Evolutionary conservation across 2,329 filamentous ascomycete genomes (phyloP), one percentile per base, ranked within the genome.

Genomic region (Aspergillus ustus): DNA sequence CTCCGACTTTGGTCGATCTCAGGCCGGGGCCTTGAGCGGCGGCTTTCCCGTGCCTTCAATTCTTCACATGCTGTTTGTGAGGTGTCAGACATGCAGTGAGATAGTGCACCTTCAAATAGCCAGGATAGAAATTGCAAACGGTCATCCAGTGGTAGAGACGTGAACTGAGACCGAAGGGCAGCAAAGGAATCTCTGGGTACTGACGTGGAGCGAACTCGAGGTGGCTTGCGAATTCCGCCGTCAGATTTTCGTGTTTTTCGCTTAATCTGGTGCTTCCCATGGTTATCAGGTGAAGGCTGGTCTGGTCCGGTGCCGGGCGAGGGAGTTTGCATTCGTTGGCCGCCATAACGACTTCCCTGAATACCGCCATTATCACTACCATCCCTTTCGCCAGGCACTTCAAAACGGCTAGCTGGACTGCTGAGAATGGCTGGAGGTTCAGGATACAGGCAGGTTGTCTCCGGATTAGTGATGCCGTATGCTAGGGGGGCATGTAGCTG

Each of bases 371-470:
- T 52, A 49, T 62, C 50, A 31, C 46, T 37, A 48, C 46, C 29
- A 22, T 37, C 43, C 46, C 52, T 51, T 62, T 31, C 28, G 51
- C 51, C 52, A 43, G 55, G 50, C 52, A 40, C 50, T 63, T 28
- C 46, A 50, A 43, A 20, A 59, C 51, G 52, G 49, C 28, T 43
- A 60, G 56, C 25, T 56, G 56, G 29, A 43, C 48, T 53, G 34
- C 37, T 52, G 20, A 61, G 56, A 64, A 57, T 43, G 15, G 59
- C 34, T 60, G 34, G 59, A 51, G 52, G 62, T 13, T 61, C 43
- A 53, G 59, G 62, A 62, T 64, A 64, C 60, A 28, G 25, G 52
- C 57, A 64, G 59, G 49, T 55, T 13, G 37, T 52, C 60, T 61
- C 55, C 13, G 51, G 45, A 59, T 59, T 56, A 50, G 48, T 59